Evolutionary conservation across 2,329 filamentous ascomycete species (phyloP).

Genomic region (Aspergillus sp.): DNA sequence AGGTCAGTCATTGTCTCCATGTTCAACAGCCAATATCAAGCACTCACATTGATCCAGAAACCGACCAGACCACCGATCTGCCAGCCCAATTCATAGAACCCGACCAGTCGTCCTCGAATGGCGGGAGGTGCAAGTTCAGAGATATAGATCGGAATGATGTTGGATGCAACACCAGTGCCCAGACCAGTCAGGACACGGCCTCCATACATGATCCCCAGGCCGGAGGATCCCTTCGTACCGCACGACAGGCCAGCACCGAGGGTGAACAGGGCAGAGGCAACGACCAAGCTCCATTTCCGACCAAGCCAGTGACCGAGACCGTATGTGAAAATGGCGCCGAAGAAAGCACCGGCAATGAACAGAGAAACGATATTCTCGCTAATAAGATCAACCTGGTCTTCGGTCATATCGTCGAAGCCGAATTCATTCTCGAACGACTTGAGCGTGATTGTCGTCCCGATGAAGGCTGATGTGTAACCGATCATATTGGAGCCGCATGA

Average conservation of each 20-base stretch:
- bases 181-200: conserved; percentile 60
- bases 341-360: conserved; percentile 82
- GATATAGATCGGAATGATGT: conserved; percentile 62
- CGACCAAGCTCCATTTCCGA: conserved; percentile 62
- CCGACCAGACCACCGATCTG: conserved; percentile 53
- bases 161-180: conserved; percentile 57
- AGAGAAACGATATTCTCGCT: conserved; percentile 76
- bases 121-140: conserved; percentile 59
- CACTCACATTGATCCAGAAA: conserved; percentile 51
- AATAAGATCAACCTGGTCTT: conserved; percentile 48
- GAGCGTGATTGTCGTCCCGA: conserved; percentile 72
- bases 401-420: conserved; percentile 53
- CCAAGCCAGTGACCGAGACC: conserved; percentile 66
- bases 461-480: conserved; percentile 71
- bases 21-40: conserved; percentile 19
- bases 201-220: conserved; percentile 60
- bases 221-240: conserved; percentile 60
- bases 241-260: conserved; percentile 73
- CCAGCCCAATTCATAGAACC: conserved; percentile 58
- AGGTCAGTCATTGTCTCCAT: too few relatives aligned
- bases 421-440: conserved; percentile 71
- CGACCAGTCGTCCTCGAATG: conserved; percentile 58
- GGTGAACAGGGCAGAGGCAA: conserved; percentile 64
- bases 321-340: conserved; percentile 70
- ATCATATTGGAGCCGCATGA: conserved; percentile 61